Evolutionary conservation across 176 grass and related monocot species (phyloP).

Genomic region (Aegilops sharonensis): DNA sequence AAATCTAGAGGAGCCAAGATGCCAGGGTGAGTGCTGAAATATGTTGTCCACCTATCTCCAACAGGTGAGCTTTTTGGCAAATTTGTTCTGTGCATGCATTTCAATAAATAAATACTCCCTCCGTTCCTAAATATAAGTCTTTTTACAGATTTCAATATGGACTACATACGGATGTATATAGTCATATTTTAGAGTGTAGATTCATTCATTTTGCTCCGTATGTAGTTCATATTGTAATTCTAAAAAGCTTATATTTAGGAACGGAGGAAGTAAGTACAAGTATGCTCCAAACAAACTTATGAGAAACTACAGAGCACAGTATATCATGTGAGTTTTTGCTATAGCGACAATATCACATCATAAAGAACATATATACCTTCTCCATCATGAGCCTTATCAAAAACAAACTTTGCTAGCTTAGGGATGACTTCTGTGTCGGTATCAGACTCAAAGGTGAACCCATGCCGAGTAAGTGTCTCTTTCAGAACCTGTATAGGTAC

Average conservation of each 20-base stretch:
- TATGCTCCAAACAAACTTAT: not conserved
- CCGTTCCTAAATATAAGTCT: too few species aligned
- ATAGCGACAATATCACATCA: not conserved
- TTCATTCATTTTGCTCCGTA: too few species aligned
- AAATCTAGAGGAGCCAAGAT: too few species aligned
- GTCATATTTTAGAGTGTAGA: too few species aligned
- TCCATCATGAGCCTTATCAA: conserved; percentile 76
- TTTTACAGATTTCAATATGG: too few species aligned
- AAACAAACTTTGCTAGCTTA: conserved; percentile 94
- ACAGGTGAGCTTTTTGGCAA: not conserved
- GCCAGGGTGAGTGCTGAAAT: not conserved
- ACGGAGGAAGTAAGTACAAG: not conserved
- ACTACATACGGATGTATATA: too few species aligned
- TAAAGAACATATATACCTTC: conserved; percentile 55
- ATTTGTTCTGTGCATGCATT: not conserved
- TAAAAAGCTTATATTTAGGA: too few species aligned
- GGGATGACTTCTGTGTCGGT: conserved; percentile 99
- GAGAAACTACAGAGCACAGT: not conserved
- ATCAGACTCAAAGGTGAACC: conserved; percentile 95
- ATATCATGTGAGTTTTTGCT: not conserved
- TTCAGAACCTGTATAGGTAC: conserved; percentile 75
- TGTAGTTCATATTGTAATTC: too few species aligned
- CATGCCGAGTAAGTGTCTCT: conserved; percentile 80
- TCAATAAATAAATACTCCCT: too few species aligned
- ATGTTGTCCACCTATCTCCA: not conserved